A percentile compares a stretch with the other conserved stretches of the same genome.
Evolutionary conservation across 345 rosid species (phyloP).

Genomic region (Citrus mangshanensis): DNA sequence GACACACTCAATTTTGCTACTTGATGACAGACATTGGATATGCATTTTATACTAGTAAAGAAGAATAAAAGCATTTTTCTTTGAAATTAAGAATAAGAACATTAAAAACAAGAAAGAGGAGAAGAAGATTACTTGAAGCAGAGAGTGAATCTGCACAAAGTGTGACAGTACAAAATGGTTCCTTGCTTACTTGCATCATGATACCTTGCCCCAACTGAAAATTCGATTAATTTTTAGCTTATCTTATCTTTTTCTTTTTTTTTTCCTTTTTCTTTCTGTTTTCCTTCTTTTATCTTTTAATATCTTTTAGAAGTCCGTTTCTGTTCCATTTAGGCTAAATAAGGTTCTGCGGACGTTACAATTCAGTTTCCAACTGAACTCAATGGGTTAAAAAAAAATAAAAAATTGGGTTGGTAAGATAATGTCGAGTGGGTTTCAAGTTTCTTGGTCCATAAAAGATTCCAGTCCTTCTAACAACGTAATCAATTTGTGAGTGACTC

Average conservation of each 20-base stretch:
- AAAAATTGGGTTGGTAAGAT: too few relatives aligned
- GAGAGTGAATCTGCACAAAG: constrained; percentile 22
- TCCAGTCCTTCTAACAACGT: too few relatives aligned
- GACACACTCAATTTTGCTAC: not conserved
- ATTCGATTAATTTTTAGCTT: not conserved
- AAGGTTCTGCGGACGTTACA: not conserved
- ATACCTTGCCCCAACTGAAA: constrained; percentile 21
- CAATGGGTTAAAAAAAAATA: too few relatives aligned
- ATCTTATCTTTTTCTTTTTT: not conserved
- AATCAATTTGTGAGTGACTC: too few relatives aligned
- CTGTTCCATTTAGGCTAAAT: not conserved
- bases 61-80: not conserved
- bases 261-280: too few relatives aligned
- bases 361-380: not conserved
- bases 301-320: not conserved
- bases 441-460: too few relatives aligned
- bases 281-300: not conserved
- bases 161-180: constrained; percentile 9
- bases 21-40: not conserved
- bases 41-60: not conserved
- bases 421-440: too few relatives aligned
- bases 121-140: constrained; percentile 27
- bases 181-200: constrained; percentile 28
- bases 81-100: not conserved
- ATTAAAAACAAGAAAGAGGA: not conserved